A percentile compares a stretch with the other conserved stretches of the same genome.
phyloP scores from a whole-genome alignment of 176 grass and related monocot species.

The Cocos nucifera region DNA sequence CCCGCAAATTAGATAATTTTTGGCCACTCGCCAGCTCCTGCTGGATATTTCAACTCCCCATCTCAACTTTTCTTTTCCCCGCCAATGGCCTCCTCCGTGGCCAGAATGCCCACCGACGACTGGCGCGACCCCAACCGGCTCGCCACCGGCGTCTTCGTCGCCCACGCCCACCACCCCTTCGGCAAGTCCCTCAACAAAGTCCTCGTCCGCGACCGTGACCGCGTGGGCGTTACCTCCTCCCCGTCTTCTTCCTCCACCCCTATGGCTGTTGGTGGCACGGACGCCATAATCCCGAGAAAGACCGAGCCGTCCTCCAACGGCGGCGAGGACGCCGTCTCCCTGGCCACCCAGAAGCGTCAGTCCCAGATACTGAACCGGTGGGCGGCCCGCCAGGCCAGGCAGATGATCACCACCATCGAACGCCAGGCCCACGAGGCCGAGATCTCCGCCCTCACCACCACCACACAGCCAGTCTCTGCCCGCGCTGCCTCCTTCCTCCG shows the following conservation, averaged over 20 bases:
- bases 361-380: background rate
- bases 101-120: background rate
- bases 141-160: background rate
- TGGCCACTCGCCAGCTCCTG: background rate
- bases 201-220: background rate
- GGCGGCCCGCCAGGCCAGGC: background rate
- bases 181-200: background rate
- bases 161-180: background rate
- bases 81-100: background rate
- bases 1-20: background rate
- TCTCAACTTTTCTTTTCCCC: background rate
- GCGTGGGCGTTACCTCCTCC: background rate
- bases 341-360: background rate
- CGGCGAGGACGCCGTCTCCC: background rate
- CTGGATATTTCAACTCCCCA: background rate
- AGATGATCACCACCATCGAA: slow-evolving; percentile 1
- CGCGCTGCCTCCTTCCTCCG: background rate
- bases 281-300: background rate
- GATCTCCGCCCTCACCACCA: background rate
- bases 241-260: background rate
- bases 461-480: background rate
- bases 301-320: background rate
- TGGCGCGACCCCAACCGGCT: background rate
- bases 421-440: slow-evolving; percentile 1
- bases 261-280: background rate